Percentiles rank a stretch among this genome's conserved stretches.
Evolutionary conservation across 257 asterid species (phyloP).

Genomic region (Eustoma russellianum): DNA sequence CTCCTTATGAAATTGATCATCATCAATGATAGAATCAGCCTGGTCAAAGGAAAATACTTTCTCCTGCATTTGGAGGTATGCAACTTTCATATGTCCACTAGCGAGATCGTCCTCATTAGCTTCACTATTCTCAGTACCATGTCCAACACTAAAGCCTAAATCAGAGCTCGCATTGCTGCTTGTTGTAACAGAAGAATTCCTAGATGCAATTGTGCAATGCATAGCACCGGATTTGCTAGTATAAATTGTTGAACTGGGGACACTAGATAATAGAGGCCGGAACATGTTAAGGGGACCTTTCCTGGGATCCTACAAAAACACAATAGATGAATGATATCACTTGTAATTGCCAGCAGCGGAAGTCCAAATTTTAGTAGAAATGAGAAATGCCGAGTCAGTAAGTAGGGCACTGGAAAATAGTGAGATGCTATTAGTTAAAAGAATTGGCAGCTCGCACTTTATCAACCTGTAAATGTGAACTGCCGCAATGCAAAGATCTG

Average conservation of each 20-base stretch:
- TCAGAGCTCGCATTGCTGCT: constrained; percentile 90
- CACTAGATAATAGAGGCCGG: constrained; percentile 91
- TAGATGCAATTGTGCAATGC: constrained; percentile 48
- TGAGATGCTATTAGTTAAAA: too few species aligned
- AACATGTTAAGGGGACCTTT: constrained; percentile 90
- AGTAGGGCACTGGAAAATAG: too few species aligned
- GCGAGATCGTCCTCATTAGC: constrained; percentile 54
- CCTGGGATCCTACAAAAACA: constrained; percentile 49
- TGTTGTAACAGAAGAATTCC: constrained; percentile 75
- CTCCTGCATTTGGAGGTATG: constrained; percentile 30
- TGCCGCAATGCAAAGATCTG: too few species aligned
- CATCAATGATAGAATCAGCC: constrained; percentile 37
- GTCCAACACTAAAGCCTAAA: constrained; percentile 50
- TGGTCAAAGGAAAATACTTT: constrained; percentile 63
- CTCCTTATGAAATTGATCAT: constrained; percentile 22
- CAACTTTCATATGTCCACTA: constrained; percentile 30
- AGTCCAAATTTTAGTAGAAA: too few species aligned
- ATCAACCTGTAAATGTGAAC: too few species aligned
- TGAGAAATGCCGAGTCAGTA: too few species aligned
- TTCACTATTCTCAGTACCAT: constrained; percentile 62
- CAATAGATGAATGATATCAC: constrained; percentile 2
- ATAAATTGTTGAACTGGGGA: constrained; percentile 81
- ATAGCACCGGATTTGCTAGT: constrained; percentile 52
- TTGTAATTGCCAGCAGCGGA: neutral
- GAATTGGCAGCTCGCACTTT: too few species aligned